Evolutionary conservation across 176 grass and related monocot genomes (phyloP), one percentile per base, ranked within the genome.

Genomic region (Eremochloa ophiuroides): DNA sequence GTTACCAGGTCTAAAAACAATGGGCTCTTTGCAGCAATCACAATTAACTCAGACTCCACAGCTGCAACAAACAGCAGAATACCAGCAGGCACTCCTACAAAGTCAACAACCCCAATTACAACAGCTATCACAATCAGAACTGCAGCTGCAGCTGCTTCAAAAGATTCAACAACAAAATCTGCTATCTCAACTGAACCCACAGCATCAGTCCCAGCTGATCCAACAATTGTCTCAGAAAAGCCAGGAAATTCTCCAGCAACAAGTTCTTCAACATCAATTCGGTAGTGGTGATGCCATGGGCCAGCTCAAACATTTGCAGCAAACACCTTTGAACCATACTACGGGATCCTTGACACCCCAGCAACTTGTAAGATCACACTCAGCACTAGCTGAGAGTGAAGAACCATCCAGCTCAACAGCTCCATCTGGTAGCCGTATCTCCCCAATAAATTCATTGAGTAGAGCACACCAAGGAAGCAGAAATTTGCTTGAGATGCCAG

Each of bases 161-260:
- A 99, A 99, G 82, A 82, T 95, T 56, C 97, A 95, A 76, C 91
- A 99, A 28, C 93, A 99, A 76, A 94, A 99, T 79, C 76, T 96
- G 61, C 66, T 96, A 28, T 93, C 97, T 77, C 97, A 99, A 85
- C 50, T 96, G 44, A 91, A 88, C 70, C 86, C 93, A 8, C 90
- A 93, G 51, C 83, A 87, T 42, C 95, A 93, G 25, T 89, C 88
- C 55, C 95, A 97, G 77, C 62, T 92, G 46, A 75, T 88, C 31
- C 95, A 93, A 62, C 92, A 93, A 69, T 60, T 93, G 25, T 72
- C 86, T 87, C 96, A 95, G 76, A 92, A 93, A 85, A 93, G 67
- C 71, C 87, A 89, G 31, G 86, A 93, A 78, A 82, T 93, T 85
- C 79, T 93, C 34, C 86, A 88, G 40, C 90, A 86, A 74, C 91